Evolutionary conservation across 2,329 filamentous ascomycete genomes (phyloP).

Genomic region (Zalaria sp.): DNA sequence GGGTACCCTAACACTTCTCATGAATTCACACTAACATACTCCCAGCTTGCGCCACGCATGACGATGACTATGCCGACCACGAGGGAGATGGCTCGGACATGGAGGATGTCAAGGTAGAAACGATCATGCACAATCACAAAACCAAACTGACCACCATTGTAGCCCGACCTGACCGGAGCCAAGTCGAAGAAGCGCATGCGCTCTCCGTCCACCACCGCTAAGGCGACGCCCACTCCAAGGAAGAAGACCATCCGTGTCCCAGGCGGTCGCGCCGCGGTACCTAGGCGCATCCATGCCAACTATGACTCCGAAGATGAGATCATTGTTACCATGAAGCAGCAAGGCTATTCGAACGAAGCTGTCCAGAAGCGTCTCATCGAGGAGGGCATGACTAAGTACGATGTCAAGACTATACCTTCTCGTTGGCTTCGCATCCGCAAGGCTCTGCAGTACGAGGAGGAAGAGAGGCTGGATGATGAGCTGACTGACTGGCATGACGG

Average conservation of each 20-base stretch:
- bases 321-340: conserved; percentile 28
- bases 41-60: too few species aligned
- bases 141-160: too few species aligned
- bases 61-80: too few species aligned
- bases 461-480: conserved; percentile 30
- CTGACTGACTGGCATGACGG: conserved; percentile 34
- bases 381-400: conserved; percentile 29
- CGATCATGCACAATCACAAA: too few species aligned
- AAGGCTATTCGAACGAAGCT: conserved; percentile 28
- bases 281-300: conserved; percentile 14
- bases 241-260: conserved; percentile 1
- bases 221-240: background rate
- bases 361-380: conserved; percentile 27
- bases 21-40: too few species aligned
- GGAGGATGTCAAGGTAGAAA: too few species aligned
- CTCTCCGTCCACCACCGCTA: too few species aligned
- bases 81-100: too few species aligned
- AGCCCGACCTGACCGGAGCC: too few species aligned
- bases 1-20: too few species aligned
- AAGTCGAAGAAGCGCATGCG: too few species aligned
- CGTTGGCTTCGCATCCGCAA: conserved; percentile 32
- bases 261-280: background rate
- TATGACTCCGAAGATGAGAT: conserved; percentile 35
- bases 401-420: conserved; percentile 32
- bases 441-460: conserved; percentile 26